Percentiles rank a stretch among this genome's conserved stretches.
phyloP scores from a whole-genome alignment of 1,284 basidiomycete genomes.

The Coniferiporia weirii region DNA sequence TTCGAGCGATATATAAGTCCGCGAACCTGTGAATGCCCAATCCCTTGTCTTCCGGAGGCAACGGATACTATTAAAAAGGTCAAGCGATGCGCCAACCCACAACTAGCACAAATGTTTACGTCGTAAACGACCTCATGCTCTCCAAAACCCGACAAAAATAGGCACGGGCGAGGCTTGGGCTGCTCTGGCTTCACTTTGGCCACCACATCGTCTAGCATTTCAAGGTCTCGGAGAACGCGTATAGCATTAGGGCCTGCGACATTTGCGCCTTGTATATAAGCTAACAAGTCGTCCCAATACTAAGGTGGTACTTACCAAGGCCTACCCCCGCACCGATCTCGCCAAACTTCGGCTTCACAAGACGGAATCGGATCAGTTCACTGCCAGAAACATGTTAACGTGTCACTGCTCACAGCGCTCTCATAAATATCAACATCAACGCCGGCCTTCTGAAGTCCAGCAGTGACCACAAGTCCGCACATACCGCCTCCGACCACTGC shows the following conservation, averaged over 20 bases:
- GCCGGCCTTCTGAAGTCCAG: slow-evolving; percentile 39
- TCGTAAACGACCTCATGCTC: slow-evolving; percentile 43
- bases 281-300: not conserved
- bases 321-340: slow-evolving; percentile 52
- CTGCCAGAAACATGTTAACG: not conserved
- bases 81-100: not conserved
- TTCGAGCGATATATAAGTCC: not conserved
- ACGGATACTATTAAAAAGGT: slow-evolving; percentile 32
- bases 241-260: slow-evolving; percentile 45
- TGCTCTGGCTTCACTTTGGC: slow-evolving; percentile 31
- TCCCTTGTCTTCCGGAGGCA: slow-evolving; percentile 29
- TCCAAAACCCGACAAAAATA: slow-evolving; percentile 37
- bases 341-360: slow-evolving; percentile 36
- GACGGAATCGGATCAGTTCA: not conserved
- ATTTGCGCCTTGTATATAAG: not conserved
- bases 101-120: slow-evolving; percentile 28
- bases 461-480: slow-evolving; percentile 43
- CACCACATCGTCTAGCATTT: slow-evolving; percentile 38
- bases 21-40: slow-evolving; percentile 39
- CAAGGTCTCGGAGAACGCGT: slow-evolving; percentile 39
- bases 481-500: slow-evolving; percentile 52
- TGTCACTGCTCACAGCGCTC: slow-evolving; percentile 32
- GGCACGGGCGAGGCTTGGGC: slow-evolving; percentile 32
- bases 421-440: slow-evolving; percentile 47
- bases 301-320: slow-evolving; percentile 32